Base-by-base conservation (phyloP, 345 rosid genomes). In the Acer yangbiense region DNA sequence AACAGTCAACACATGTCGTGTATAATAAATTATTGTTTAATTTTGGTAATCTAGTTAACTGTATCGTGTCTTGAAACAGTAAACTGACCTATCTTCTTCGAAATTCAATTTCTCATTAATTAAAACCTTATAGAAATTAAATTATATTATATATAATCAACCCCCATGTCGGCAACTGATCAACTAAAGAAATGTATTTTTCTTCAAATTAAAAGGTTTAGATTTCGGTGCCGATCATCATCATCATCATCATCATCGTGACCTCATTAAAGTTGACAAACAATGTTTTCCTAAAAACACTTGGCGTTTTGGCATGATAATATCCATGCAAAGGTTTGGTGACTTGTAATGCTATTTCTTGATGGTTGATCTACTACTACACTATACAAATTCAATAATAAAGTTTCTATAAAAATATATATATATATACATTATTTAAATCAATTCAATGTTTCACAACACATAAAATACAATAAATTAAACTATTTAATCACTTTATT, bases 201-300 rank as follows among this genome's bases (percentile, higher is more conserved):
- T 32, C 39, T 32, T 32, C 39, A 32, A 32, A 32, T 32, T 4
- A 32, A 32, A 32, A 32, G 3, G 39, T 32, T 32, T 32, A 3
- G 39, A 32, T 32, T 32, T 32, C 39, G 39, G 39, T 32, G 39
- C 39, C 39, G 39, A 27, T 23, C 25, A 23, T 23, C 25, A 65
- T 29, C 39, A 65, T 70, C 62, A 27, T 23, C 25, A 23, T 23
- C 25, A 65, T 29, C 39, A 65, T 70, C 62, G 9, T 39, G 75
- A 72, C 64, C 41, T 72, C 52, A 72, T 32, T 35, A 39, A 57
- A 72, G 65, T 55, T 55, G 75, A 72, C 16, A 72, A 29, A 65
- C 12, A 14, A 16, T 32, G 44, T 63, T 65, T 9, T 65, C 9
- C 23, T 32, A 57, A 17, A 57, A 17, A 18, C 62, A 50, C 55